Evolutionary conservation across 1,139 yeast species (phyloP).

Genomic region (Hansenula lynferdii): DNA sequence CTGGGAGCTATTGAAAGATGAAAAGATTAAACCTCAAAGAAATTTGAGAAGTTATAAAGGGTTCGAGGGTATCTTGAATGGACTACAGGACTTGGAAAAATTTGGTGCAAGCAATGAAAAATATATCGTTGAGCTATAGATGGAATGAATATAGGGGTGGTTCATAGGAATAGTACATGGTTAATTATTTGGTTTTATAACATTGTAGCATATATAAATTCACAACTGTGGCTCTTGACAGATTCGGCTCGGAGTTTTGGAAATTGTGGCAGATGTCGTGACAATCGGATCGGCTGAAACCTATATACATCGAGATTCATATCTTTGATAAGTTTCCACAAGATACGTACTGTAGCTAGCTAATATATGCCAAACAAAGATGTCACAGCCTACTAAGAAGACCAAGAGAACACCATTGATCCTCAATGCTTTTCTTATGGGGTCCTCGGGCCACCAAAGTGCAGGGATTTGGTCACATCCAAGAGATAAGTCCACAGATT

Average conservation of each 20-base stretch:
- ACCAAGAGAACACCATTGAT: slow-evolving; percentile 23
- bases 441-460: slow-evolving; percentile 31
- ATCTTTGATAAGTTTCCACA: not conserved
- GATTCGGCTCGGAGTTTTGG: too few species aligned
- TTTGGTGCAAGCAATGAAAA: slow-evolving; percentile 40
- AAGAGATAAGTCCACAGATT: not conserved
- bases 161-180: too few species aligned
- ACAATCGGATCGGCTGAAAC: too few species aligned
- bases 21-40: slow-evolving; percentile 30
- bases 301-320: too few species aligned
- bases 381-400: not conserved
- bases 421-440: slow-evolving; percentile 35
- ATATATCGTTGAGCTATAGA: slow-evolving; percentile 29
- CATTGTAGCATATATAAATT: too few species aligned
- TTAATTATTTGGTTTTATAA: too few species aligned
- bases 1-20: slow-evolving; percentile 25
- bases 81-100: slow-evolving; percentile 34
- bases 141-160: not conserved
- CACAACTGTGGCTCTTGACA: too few species aligned
- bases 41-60: slow-evolving; percentile 32
- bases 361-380: not conserved
- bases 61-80: slow-evolving; percentile 28
- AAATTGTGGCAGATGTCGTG: too few species aligned
- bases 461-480: slow-evolving; percentile 32
- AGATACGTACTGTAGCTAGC: not conserved